Evolutionary conservation across 116 monocot species (phyloP).

Genomic region (Posidonia oceanica): DNA sequence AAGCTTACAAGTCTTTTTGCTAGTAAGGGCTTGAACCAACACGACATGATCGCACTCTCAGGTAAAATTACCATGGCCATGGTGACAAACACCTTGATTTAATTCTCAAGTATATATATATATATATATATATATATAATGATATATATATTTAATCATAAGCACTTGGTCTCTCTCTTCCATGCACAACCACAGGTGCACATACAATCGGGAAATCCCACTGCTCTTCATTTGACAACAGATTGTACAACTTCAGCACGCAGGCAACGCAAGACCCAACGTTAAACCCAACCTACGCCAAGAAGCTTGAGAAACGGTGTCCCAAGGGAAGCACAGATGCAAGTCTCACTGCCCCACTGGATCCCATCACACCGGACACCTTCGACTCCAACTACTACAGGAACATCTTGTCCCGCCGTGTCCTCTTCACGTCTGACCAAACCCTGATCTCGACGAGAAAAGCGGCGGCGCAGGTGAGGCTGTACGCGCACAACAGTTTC

Average conservation of each 20-base stretch:
- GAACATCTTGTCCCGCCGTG: too few relatives aligned
- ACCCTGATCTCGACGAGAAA: too few relatives aligned
- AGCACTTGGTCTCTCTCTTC: not conserved
- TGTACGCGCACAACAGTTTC: constrained; percentile 4
- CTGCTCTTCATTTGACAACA: constrained; percentile 20
- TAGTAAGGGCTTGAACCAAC: constrained; percentile 39
- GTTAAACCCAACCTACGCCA: constrained; percentile 16
- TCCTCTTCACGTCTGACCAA: too few relatives aligned
- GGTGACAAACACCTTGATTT: not conserved
- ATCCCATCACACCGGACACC: too few relatives aligned
- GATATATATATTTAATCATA: not conserved
- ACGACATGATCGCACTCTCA: constrained; percentile 59
- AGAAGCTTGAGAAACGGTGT: too few relatives aligned
- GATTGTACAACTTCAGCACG: constrained; percentile 27
- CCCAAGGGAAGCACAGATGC: too few relatives aligned
- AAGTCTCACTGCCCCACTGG: too few relatives aligned
- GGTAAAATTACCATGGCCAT: constrained; percentile 5
- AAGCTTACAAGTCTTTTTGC: constrained; percentile 38
- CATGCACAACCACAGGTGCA: constrained; percentile 12
- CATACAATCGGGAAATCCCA: constrained; percentile 32
- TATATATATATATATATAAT: too few relatives aligned
- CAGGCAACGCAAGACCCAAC: constrained; percentile 13
- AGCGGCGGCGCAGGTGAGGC: constrained; percentile 8
- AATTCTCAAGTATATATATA: not conserved
- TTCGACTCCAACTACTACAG: too few relatives aligned